These are phyloP conservation scores for Wickerhamiella azymoides DNA, from an alignment of 805 yeast genomes.

Conservation along the genomic window DNA sequence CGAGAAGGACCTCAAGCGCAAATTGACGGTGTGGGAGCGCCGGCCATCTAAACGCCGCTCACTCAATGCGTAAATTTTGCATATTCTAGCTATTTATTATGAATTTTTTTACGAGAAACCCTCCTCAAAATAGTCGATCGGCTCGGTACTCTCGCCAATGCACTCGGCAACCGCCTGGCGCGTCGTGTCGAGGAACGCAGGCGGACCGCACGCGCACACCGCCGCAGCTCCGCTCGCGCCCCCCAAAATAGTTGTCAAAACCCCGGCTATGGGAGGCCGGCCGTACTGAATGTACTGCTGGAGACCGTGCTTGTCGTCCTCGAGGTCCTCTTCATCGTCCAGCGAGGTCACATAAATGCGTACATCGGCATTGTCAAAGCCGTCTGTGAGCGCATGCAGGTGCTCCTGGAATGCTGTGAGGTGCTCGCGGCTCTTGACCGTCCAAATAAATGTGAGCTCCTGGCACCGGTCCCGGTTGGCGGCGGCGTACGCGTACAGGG, in stretches of 20 bases:
- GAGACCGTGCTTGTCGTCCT: not conserved
- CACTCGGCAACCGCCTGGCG: conserved; percentile 28
- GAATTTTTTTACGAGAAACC: conserved; percentile 12
- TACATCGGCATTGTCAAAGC: conserved; percentile 17
- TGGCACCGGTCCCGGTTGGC: conserved; percentile 17
- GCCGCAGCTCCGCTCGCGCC: conserved; percentile 30
- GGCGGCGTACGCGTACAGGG: conserved; percentile 36
- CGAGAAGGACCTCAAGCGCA: conserved; percentile 2
- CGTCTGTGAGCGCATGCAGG: conserved; percentile 29
- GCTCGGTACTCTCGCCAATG: conserved; percentile 18
- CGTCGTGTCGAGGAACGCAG: conserved; percentile 40
- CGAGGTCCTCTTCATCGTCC: conserved; percentile 2
- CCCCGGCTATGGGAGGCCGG: conserved; percentile 15
- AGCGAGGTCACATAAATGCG: conserved; percentile 2
- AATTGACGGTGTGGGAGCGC: not conserved
- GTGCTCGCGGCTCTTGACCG: conserved; percentile 24
- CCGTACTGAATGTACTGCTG: conserved; percentile 12
- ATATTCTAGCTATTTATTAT: not conserved
- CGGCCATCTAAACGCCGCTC: not conserved
- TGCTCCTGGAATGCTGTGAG: conserved; percentile 40
- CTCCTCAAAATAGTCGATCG: conserved; percentile 26
- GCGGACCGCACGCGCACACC: conserved; percentile 48
- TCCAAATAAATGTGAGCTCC: conserved; percentile 18
- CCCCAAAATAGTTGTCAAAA: conserved; percentile 13
- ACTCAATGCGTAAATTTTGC: not conserved